phyloP scores from a whole-genome alignment of 352 stramenopile genomes.

The Pythium grandisporangium region DNA sequence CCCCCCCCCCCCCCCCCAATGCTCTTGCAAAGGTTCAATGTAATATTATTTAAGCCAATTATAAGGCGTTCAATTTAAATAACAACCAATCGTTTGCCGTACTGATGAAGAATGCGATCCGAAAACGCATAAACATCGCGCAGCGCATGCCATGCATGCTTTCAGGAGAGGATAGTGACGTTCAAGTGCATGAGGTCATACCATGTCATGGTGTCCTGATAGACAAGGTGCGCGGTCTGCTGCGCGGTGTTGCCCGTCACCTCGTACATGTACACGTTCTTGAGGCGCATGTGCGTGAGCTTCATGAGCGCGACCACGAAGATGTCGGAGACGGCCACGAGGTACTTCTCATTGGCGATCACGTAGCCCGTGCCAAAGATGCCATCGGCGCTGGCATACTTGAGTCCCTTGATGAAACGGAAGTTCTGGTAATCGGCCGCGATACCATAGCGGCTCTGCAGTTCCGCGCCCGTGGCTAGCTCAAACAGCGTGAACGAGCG shows the following conservation, averaged over 20 bases:
- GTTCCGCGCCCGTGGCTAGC: too few relatives aligned
- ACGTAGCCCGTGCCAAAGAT: constrained; percentile 37
- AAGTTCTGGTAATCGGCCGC: constrained; percentile 19
- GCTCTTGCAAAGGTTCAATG: too few relatives aligned
- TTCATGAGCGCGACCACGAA: constrained; percentile 19
- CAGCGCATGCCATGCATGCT: too few relatives aligned
- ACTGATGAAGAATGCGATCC: too few relatives aligned
- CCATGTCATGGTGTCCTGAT: constrained; percentile 25
- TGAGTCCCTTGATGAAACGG: constrained; percentile 31
- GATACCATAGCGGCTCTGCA: too few relatives aligned
- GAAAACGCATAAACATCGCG: too few relatives aligned
- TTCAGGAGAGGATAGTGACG: constrained; percentile 31
- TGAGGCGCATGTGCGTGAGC: not conserved
- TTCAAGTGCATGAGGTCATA: constrained; percentile 26
- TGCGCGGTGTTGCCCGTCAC: constrained; percentile 25
- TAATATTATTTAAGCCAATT: too few relatives aligned
- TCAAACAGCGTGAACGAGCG: too few relatives aligned
- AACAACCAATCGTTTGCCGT: too few relatives aligned
- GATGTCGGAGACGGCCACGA: constrained; percentile 27
- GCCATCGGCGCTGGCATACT: constrained; percentile 30
- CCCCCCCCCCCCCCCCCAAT: too few relatives aligned
- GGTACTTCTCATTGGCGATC: constrained; percentile 28
- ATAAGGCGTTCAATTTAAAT: too few relatives aligned
- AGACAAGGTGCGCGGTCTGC: constrained; percentile 25
- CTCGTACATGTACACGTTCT: constrained; percentile 34